Evolutionary conservation across 2,329 filamentous ascomycete genomes (phyloP).

Genomic region (Penicillium olsonii): DNA sequence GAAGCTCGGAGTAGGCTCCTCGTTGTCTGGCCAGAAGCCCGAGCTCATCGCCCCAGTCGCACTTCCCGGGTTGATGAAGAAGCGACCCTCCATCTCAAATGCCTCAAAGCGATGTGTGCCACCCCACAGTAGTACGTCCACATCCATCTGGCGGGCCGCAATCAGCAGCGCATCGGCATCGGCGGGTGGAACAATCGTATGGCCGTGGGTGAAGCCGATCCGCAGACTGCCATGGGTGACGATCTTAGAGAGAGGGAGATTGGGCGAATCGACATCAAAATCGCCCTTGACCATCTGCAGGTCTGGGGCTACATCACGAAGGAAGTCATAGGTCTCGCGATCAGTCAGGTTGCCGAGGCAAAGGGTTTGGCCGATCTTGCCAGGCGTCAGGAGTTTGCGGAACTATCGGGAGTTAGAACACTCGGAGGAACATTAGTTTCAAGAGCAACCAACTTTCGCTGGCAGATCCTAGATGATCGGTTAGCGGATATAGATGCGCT

Average conservation of each 20-base stretch:
- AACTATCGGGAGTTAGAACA: constrained; percentile 56
- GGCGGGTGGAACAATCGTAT: constrained; percentile 67
- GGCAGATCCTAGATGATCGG: constrained; percentile 67
- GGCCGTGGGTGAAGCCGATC: constrained; percentile 71
- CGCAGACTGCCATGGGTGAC: constrained; percentile 68
- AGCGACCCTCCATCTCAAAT: constrained; percentile 71
- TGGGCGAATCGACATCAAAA: constrained; percentile 68
- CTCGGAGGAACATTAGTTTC: neutral
- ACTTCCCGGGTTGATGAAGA: constrained; percentile 70
- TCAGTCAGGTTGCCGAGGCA: constrained; percentile 81
- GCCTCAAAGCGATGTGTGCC: constrained; percentile 71
- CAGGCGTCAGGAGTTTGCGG: constrained; percentile 79
- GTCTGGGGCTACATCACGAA: constrained; percentile 71
- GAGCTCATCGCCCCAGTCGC: constrained; percentile 67
- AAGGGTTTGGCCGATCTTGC: constrained; percentile 79
- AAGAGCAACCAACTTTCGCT: constrained; percentile 65
- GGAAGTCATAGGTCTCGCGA: constrained; percentile 77
- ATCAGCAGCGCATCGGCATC: constrained; percentile 68
- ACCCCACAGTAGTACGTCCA: constrained; percentile 69
- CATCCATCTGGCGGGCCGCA: constrained; percentile 70
- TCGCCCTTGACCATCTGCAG: constrained; percentile 71
- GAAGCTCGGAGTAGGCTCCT: constrained; percentile 85
- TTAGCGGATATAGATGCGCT: constrained; percentile 19
- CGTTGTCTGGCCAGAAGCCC: constrained; percentile 58
- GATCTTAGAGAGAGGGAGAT: constrained; percentile 66